Conservation (phyloP, 805 yeast species). For the Cyberlindnera mrakii region DNA sequence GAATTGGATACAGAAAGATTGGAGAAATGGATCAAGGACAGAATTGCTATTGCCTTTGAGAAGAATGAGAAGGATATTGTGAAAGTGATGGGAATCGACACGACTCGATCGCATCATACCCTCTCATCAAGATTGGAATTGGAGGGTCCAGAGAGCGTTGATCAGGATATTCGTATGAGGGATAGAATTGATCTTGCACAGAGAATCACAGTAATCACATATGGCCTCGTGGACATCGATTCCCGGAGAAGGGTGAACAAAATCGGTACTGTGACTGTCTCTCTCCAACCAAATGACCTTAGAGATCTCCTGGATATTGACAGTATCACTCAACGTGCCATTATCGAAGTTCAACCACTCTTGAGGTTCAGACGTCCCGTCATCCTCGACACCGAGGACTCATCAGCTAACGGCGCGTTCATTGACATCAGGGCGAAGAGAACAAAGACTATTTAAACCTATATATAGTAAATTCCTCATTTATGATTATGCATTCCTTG, state of each 20-base stretch:
- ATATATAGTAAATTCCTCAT: not conserved
- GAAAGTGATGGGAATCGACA: slow-evolving; percentile 2
- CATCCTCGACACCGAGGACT: slow-evolving; percentile 10
- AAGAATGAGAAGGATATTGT: slow-evolving; percentile 14
- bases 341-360: slow-evolving; percentile 11
- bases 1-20: slow-evolving; percentile 11
- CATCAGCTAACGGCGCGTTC: slow-evolving; percentile 5
- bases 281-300: slow-evolving; percentile 12
- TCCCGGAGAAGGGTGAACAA: slow-evolving; percentile 2
- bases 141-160: slow-evolving; percentile 13
- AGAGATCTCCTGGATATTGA: slow-evolving; percentile 4
- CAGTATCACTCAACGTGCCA: slow-evolving; percentile 1
- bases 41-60: slow-evolving; percentile 16
- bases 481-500: no score
- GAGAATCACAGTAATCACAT: slow-evolving; percentile 14
- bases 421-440: slow-evolving; percentile 17
- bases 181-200: slow-evolving; percentile 9
- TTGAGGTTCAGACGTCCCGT: slow-evolving; percentile 11
- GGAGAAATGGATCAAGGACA: slow-evolving; percentile 8
- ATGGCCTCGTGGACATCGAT: slow-evolving; percentile 14
- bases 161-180: slow-evolving; percentile 14
- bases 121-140: slow-evolving; percentile 9
- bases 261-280: slow-evolving; percentile 13
- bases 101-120: slow-evolving; percentile 3
- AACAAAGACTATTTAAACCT: slow-evolving; percentile 1